A percentile compares a stretch with the other conserved stretches of the same genome.
Evolutionary conservation across 164 flowering plant genomes (phyloP).

Genomic region (Buxus sempervirens): DNA sequence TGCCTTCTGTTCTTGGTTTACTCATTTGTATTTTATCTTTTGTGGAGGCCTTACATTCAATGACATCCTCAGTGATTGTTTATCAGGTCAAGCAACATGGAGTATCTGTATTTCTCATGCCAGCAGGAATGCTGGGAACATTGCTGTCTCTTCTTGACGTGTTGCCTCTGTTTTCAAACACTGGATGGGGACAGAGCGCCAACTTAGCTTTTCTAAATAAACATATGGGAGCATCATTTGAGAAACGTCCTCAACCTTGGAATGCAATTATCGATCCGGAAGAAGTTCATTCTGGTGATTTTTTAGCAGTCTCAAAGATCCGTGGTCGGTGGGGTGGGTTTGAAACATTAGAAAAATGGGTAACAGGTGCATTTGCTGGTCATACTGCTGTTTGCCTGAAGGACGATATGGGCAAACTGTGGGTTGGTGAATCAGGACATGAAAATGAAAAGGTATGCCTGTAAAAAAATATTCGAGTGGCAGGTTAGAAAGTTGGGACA

Average conservation of each 20-base stretch:
- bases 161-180: constrained; percentile 87
- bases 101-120: constrained; percentile 96
- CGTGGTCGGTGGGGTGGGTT: constrained; percentile 99
- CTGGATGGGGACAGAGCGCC: constrained; percentile 87
- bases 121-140: constrained; percentile 97
- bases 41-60: background rate
- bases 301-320: constrained; percentile 90
- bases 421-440: constrained; percentile 99
- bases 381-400: constrained; percentile 97
- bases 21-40: background rate
- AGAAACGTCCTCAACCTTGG: constrained; percentile 83
- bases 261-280: constrained; percentile 56
- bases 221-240: constrained; percentile 98
- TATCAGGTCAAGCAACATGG: constrained; percentile 96
- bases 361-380: constrained; percentile 99
- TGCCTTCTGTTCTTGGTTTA: constrained; percentile 17
- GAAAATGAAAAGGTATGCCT: constrained; percentile 91
- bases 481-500: background rate
- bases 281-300: constrained; percentile 97
- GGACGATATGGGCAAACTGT: constrained; percentile 86
- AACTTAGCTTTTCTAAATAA: constrained; percentile 82
- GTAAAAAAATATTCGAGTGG: background rate
- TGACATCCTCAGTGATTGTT: constrained; percentile 13
- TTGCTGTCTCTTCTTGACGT: constrained; percentile 81
- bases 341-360: constrained; percentile 99